Evolutionary conservation across 2,329 filamentous ascomycete species (phyloP).

Genomic region (Pochonia chlamydosporia): DNA sequence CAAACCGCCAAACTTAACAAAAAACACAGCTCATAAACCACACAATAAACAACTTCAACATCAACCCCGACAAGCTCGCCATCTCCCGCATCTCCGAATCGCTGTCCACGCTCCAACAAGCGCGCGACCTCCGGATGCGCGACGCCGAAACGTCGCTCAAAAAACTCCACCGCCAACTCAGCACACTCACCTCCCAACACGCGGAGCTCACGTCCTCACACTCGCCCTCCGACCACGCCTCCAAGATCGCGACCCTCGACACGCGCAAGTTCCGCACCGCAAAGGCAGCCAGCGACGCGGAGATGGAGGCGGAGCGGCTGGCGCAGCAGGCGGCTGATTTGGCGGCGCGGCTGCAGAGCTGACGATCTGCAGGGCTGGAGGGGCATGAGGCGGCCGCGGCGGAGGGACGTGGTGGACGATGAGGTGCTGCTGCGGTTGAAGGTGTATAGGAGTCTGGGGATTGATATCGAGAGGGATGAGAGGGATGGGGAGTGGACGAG

Average conservation of each 20-base stretch:
- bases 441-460: conserved; percentile 85
- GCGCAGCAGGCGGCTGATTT: conserved; percentile 72
- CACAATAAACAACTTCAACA: conserved; percentile 94
- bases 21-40: conserved; percentile 53
- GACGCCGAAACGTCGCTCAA: conserved; percentile 63
- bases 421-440: conserved; percentile 72
- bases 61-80: conserved; percentile 77
- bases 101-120: conserved; percentile 74
- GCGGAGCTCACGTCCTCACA: conserved; percentile 69
- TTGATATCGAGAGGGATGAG: conserved; percentile 78
- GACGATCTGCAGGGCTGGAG: conserved; percentile 79
- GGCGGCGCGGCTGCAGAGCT: conserved; percentile 72
- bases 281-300: conserved; percentile 83
- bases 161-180: conserved; percentile 69
- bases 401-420: conserved; percentile 49
- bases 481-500: conserved; percentile 72
- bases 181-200: conserved; percentile 70
- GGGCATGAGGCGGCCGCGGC: conserved; percentile 37
- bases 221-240: conserved; percentile 73
- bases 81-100: conserved; percentile 81
- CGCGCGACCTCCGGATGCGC: conserved; percentile 70
- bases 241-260: conserved; percentile 79
- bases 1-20: no score
- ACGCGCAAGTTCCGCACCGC: conserved; percentile 91
- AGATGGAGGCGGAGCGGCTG: conserved; percentile 92